Evolutionary conservation across 2,329 filamentous ascomycete species (phyloP), one percentile per base, ranked within the genome.

Genomic region (Pseudocercospora fuligena): DNA sequence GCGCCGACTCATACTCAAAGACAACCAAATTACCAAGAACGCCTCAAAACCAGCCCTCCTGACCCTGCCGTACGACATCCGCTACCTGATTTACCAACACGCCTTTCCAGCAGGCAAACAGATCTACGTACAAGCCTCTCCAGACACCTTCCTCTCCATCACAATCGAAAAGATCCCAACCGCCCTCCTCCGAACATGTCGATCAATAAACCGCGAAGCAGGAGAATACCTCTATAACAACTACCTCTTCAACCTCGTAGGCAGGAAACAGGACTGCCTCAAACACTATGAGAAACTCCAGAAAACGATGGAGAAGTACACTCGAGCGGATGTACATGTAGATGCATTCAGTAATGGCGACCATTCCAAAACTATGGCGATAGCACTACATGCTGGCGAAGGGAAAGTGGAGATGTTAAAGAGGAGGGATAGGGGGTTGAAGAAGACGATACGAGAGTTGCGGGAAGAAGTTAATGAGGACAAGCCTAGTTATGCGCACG

Each of bases 191-290:
- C 63, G 54, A 3, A 63, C 69, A 8, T 72, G 68, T n/a, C 70
- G 65, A 19, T 53, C 66, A 19, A 60, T 77, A 2, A 57, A 72
- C 62, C 19, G 9, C 11, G 75, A 77, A 64, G 70, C 67, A 12
- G 66, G 65, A 57, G 71, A 62, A 14, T 75, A 72, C 21, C 69
- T 77, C 33, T 77, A 75, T 70, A 76, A 72, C 61, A 70, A 64
- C 51, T 77, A 77, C 57, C 68, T 77, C 8, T 76, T 75, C 70
- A 76, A 76, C 61, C 65, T 77, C 40, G 67, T 77, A n/a, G 75
- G 75, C 31, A 67, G 66, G 33, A 77, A 76, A 56, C 36, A 61
- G n/a, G 68, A 76, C 25, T 75, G 73, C 53, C 60, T 77, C 6
- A 63, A 58, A 2, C 51, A 58, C 1, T 77, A 76, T 63, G 58